Base-by-base conservation (phyloP, 2,329 filamentous ascomycete species). In the Huntiella omanensis region DNA sequence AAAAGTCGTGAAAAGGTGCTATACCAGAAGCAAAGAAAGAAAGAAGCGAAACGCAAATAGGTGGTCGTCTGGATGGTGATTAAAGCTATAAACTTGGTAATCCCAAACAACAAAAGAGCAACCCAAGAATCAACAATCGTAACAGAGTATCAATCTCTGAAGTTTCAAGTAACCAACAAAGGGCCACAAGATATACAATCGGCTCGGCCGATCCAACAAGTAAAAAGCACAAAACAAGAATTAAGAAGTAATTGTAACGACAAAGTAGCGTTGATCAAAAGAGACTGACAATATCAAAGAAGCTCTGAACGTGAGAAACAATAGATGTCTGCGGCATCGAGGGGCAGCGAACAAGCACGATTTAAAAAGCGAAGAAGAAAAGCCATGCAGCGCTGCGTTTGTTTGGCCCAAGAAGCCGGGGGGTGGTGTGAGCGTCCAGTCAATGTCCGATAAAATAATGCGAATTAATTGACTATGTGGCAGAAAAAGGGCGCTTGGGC, bases 211-310 rank as follows among this genome's bases (percentile, higher is more conserved):
- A 28, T 28, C 6, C 33, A 28, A 49, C 28, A 35, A 17, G 35
- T 15, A 45, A 45, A 22, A 10, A 32, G 45, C 36, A 39, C 34
- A 40, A 42, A 40, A 46, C 13, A 22, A 19, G 42, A 40, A 33
- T 19, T 38, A 16, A 22, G 22, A 32, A 34, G 32, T 28, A 33
- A 32, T 10, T 28, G 22, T 28, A 38, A 32, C 36, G 17, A 28
- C 28, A 34, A 35, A 43, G n/a, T 39, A 33, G 11, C 33, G 37
- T 11, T 33, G 17, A 42, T 5, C 17, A 37, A n/a, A 22, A 19
- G 38, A 40, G 44, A 38, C 40, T 46, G 44, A 40, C 37, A 16
- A 33, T 22, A 19, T 33, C 33, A 16, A 46, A 46, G 44, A 17
- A 46, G 38, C 12, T 12, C 6, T 34, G 32, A 46, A 40, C 8